Conservation (phyloP, 1,284 basidiomycete species). For the Cryptococcus sp. region DNA sequence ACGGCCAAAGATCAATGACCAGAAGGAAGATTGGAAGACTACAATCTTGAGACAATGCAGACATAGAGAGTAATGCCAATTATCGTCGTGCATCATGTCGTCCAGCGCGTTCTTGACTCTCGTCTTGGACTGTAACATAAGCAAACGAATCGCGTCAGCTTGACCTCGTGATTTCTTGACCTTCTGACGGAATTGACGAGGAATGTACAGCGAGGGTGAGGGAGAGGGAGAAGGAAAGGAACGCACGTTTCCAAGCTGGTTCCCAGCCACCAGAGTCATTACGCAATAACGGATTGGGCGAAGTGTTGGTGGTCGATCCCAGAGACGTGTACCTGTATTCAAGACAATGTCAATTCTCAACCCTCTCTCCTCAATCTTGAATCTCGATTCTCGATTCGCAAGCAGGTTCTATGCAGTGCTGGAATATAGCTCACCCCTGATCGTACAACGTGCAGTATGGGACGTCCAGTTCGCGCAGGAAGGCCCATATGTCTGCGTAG, state of each 20-base stretch:
- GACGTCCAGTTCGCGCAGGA: conserved; percentile 72
- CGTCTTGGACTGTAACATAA: conserved; percentile 60
- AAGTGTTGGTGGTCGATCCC: conserved; percentile 92
- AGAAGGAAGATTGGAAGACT: too few relatives aligned
- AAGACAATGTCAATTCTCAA: background rate
- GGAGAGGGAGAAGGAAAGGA: background rate
- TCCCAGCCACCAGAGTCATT: conserved; percentile 46
- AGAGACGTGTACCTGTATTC: conserved; percentile 82
- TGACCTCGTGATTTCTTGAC: too few relatives aligned
- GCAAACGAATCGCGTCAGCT: conserved; percentile 6
- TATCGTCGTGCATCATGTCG: conserved; percentile 52
- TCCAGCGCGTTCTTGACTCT: conserved; percentile 68
- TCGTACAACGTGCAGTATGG: conserved; percentile 90
- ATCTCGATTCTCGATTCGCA: background rate
- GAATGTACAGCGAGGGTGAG: conserved; percentile 4
- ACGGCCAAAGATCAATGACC: too few relatives aligned
- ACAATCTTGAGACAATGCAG: too few relatives aligned
- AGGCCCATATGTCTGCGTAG: conserved; percentile 86
- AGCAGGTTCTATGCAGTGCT: background rate
- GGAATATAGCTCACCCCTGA: conserved; percentile 64
- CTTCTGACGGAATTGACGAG: background rate
- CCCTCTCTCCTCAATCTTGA: too few relatives aligned
- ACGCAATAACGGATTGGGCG: conserved; percentile 80
- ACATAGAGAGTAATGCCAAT: too few relatives aligned
- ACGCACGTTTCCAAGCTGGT: conserved; percentile 47